Base-by-base conservation (phyloP, 257 asterid genomes). In the Ehretia macrophylla region DNA sequence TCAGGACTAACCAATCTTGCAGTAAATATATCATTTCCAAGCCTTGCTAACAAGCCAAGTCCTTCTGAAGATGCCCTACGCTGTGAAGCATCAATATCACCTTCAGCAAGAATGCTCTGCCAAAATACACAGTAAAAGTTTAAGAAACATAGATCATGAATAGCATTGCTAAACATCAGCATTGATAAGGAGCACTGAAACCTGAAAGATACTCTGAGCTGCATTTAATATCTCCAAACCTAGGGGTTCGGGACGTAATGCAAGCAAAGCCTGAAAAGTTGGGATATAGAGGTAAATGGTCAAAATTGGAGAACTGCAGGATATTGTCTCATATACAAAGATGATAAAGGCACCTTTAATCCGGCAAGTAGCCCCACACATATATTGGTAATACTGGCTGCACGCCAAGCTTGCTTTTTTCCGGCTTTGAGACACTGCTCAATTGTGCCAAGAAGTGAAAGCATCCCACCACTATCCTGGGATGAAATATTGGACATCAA, bases 1-100 rank as follows among this genome's bases (percentile, higher is more conserved):
- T 62, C 54, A 47, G 64, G 68, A 78, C 91, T 77, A 55, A 93
- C 99, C 95, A 93, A 71, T 85, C 96, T 86, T 65, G 99, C 99
- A 70, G 99, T 83, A 67, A 81, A 93, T 47, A 64, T 68, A 78
- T 93, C 99, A 70, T 89, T 89, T 76, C 99, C 99, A 20, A 93
- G 96, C 77, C 99, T 82, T 9, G 96, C 97, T 75, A 93, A 75
- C 60, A 93, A 75, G 62, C 99, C 99, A 73, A 93, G 97, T 68
- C 99, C 97, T 86, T 93, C 99, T 17, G 97, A 71, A 52, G 94
- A 80, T 62, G 99, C 99, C 76, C 99, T 77, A 35, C 96, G 92
- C 69, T 93, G 99, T 38, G 99, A 86, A 71, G 97, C 86, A 76
- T 90, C 84, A 56, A 89, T 85, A 74, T 93, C 99, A 50, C 95